Base-by-base conservation (phyloP, 352 stramenopile genomes). In the Pythium aquatile region DNA sequence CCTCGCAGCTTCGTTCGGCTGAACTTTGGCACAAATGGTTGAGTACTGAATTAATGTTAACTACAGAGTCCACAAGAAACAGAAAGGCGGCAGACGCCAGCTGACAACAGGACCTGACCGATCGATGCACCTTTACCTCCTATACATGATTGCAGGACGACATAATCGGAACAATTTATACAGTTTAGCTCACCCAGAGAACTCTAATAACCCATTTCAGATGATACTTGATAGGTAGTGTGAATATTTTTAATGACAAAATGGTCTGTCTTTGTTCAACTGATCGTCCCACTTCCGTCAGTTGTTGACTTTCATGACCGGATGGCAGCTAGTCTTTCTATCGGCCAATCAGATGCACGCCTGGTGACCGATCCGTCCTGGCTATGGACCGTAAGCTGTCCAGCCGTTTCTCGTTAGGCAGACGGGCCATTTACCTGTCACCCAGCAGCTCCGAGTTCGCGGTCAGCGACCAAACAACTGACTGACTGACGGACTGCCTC, bases 201-300 rank as follows among this genome's bases (percentile, higher is more conserved):
- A 24, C 20, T 24, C 20, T 24, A 24, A 24, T 24, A 24, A 24
- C 20, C 0, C 20, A 24, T 24, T 24, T 24, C 20, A 24, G 20
- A 24, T 24, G 20, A 24, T 24, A 24, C 1, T 24, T 24, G 20
- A 24, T 24, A 24, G 20, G 20, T 24, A 24, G 20, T 24, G 20
- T 24, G 20, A 24, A 24, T 24, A 24, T 24, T 24, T 24, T 24
- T 24, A 24, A 24, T 24, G 20, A 24, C 20, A 24, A 24, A 24
- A 24, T 49, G 46, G 7, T 16, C 47, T 37, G 54, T 17, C 49
- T 63, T 30, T 63, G 47, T 24, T 26, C 37, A 3, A 5, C n/a
- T 63, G 3, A 13, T 32, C 5, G 30, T 63, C 39, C 55, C 62
- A 69, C 62, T 48, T 63, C 57, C 35, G 55, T 69, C 62, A 69